Conservation (phyloP, 768 basidiomycete species). For the Heimioporus sp. region DNA sequence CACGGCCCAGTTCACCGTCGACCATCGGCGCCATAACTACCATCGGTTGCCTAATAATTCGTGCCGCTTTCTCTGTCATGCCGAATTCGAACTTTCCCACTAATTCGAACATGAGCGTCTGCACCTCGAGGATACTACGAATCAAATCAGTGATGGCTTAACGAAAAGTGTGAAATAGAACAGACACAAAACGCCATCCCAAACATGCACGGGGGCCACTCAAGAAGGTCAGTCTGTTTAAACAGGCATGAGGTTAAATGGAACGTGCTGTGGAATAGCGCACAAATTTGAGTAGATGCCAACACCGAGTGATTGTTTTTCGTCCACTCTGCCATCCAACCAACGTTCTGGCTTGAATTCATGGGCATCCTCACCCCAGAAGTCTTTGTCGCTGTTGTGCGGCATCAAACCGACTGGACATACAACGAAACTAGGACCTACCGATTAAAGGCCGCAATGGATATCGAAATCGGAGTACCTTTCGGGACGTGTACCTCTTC, state of each 20-base stretch:
- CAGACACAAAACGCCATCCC: too few relatives aligned
- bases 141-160: not conserved
- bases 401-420: too few relatives aligned
- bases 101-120: constrained; percentile 53
- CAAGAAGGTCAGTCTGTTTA: constrained; percentile 16
- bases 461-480: constrained; percentile 47
- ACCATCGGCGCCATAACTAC: constrained; percentile 35
- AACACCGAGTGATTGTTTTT: constrained; percentile 5
- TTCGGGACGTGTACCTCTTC: constrained; percentile 46
- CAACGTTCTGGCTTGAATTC: constrained; percentile 15
- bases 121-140: constrained; percentile 45
- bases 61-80: constrained; percentile 25
- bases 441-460: constrained; percentile 57
- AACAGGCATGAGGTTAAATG: not conserved
- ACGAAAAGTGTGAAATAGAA: too few relatives aligned
- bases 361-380: constrained; percentile 28
- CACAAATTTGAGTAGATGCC: constrained; percentile 17
- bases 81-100: constrained; percentile 52
- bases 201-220: constrained; percentile 1
- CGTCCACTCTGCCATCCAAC: not conserved
- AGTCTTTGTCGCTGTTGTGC: constrained; percentile 8
- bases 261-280: not conserved
- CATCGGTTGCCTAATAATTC: constrained; percentile 27
- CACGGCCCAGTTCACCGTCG: constrained; percentile 4
- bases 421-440: constrained; percentile 14